Percentiles rank a stretch among this genome's conserved stretches.
Conservation (phyloP, 2,329 filamentous ascomycete species). For the Microascus cirrosus region DNA sequence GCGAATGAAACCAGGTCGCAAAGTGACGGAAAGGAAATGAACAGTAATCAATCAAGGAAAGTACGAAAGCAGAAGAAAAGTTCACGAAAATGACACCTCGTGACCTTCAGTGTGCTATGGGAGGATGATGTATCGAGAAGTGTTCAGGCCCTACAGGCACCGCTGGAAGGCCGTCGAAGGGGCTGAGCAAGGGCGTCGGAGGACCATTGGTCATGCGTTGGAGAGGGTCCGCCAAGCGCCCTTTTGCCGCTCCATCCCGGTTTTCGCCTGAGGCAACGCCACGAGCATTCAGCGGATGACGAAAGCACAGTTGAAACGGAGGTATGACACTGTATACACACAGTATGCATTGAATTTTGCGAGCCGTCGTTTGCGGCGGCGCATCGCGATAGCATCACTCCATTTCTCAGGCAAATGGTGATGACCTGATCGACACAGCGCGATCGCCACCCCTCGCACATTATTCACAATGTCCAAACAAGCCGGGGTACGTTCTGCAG, state of each 20-base stretch:
- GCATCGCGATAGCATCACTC: neutral
- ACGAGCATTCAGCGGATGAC: neutral
- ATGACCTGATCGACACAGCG: neutral
- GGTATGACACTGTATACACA: conserved; percentile 3
- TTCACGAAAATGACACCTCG: neutral
- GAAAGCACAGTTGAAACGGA: conserved; percentile 4
- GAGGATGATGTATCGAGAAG: conserved; percentile 5
- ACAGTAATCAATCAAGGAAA: neutral
- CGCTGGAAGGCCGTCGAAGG: conserved; percentile 7
- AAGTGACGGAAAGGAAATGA: neutral
- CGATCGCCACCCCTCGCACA: neutral
- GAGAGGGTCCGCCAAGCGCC: neutral
- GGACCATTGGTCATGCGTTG: neutral
- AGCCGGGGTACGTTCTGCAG: conserved; percentile 10
- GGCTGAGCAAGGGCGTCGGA: neutral
- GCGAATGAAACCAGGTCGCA: neutral
- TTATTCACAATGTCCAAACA: conserved; percentile 10
- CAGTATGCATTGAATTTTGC: neutral
- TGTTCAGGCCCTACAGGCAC: neutral
- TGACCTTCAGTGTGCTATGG: neutral
- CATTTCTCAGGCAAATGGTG: neutral
- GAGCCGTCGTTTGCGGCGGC: neutral
- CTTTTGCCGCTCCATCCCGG: neutral
- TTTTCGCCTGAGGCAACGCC: conserved; percentile 1
- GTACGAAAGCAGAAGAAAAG: neutral